A percentile compares a stretch with the other conserved stretches of the same genome.
Evolutionary conservation across 176 grass and related monocot species (phyloP).

Genomic region (Oryza meyeriana): DNA sequence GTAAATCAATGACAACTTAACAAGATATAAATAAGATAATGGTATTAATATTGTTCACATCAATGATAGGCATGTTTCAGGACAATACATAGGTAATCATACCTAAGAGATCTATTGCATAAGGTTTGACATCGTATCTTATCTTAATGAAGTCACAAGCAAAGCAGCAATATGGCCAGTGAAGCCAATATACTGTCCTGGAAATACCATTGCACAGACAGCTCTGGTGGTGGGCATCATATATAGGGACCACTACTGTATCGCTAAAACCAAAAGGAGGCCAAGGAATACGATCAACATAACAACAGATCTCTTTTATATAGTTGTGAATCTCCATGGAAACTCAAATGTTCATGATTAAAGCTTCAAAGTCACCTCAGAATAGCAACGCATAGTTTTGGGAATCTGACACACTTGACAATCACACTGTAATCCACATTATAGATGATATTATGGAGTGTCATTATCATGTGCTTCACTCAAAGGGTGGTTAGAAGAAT

Average conservation of each 20-base stretch:
- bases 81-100: not conserved
- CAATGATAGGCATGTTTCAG: not conserved
- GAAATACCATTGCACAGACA: conserved; percentile 8
- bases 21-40: not conserved
- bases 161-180: not conserved
- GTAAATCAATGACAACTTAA: conserved; percentile 15
- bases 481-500: not conserved
- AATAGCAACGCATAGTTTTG: not conserved
- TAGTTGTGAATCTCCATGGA: too few relatives aligned
- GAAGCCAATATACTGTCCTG: not conserved
- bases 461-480: not conserved
- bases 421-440: not conserved
- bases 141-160: conserved; percentile 13
- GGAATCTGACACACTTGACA: not conserved
- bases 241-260: conserved; percentile 30
- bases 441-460: not conserved
- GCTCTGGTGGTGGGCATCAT: conserved; percentile 6
- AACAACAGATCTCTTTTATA: not conserved
- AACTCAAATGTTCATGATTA: conserved; percentile 16
- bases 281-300: conserved; percentile 34
- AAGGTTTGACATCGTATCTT: not conserved
- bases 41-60: not conserved
- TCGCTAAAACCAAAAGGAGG: conserved; percentile 34
- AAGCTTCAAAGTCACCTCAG: not conserved
- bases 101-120: not conserved